phyloP scores from a whole-genome alignment of 805 yeast genomes.

The Ogataea thermomethanolica region DNA sequence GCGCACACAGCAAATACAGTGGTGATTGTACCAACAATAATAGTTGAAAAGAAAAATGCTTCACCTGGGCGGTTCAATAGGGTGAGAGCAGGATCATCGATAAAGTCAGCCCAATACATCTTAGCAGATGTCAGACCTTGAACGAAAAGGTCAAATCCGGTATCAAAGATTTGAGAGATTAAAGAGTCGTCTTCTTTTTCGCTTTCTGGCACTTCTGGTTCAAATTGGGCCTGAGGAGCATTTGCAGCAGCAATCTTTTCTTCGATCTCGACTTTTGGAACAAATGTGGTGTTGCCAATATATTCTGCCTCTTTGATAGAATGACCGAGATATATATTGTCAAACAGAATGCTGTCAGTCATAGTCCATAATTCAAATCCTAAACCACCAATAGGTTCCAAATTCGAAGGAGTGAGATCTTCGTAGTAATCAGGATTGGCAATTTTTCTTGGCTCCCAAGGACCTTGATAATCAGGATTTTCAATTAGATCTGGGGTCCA shows the following conservation, averaged over 20 bases:
- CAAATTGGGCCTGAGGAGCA: conserved; percentile 40
- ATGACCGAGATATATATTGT: conserved; percentile 83
- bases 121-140: conserved; percentile 27
- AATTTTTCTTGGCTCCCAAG: conserved; percentile 65
- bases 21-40: conserved; percentile 39
- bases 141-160: conserved; percentile 17
- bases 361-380: conserved; percentile 92
- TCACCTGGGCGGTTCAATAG: conserved; percentile 47
- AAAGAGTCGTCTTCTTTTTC: conserved; percentile 17
- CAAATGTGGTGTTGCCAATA: conserved; percentile 74
- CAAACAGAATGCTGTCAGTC: conserved; percentile 70
- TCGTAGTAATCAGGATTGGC: conserved; percentile 68
- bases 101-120: conserved; percentile 37
- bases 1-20: conserved; percentile 42
- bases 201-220: conserved; percentile 36
- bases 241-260: conserved; percentile 37
- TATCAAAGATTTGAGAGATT: conserved; percentile 18
- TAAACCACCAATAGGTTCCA: conserved; percentile 70
- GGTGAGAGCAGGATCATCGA: conserved; percentile 43
- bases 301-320: conserved; percentile 79
- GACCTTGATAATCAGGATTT: conserved; percentile 79
- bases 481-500: conserved; percentile 67
- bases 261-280: conserved; percentile 52
- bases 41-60: conserved; percentile 45
- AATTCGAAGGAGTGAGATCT: conserved; percentile 53